Conservation (phyloP, 306 rosid species). For the Dryas drummondii region DNA sequence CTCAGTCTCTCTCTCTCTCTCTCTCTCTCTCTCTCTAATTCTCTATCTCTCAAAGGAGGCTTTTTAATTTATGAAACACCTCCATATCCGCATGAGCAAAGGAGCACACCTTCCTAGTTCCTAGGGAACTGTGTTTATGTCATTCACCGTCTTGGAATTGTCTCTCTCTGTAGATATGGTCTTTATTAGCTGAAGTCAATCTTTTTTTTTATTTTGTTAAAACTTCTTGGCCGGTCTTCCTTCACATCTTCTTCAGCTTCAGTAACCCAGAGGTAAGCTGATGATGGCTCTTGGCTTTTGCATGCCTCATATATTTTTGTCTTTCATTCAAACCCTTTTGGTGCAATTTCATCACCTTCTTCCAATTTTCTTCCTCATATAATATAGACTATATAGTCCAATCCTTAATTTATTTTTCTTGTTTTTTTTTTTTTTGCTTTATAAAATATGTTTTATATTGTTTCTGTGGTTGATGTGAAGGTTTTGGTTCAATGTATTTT, state of each 20-base stretch:
- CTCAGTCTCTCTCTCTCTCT: not conserved
- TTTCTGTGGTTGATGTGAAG: not conserved
- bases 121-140: not conserved
- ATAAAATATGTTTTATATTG: not conserved
- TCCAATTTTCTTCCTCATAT: not conserved
- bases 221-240: no score
- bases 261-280: not conserved
- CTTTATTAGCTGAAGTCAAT: no score
- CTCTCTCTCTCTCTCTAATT: not conserved
- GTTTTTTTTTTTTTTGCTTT: not conserved
- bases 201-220: no score
- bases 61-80: no score
- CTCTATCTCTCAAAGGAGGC: not conserved
- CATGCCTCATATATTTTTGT: not conserved
- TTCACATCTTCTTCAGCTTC: not conserved
- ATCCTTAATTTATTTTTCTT: not conserved
- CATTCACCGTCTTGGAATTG: not conserved
- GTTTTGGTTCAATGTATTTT: not conserved
- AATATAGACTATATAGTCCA: no score
- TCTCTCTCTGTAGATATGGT: not conserved
- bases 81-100: no score
- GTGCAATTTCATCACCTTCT: not conserved
- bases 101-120: not conserved
- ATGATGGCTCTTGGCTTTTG: not conserved
- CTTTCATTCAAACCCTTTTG: not conserved